Base-by-base conservation (phyloP, 164 flowering plant species). In the Kingdonia uniflora region DNA sequence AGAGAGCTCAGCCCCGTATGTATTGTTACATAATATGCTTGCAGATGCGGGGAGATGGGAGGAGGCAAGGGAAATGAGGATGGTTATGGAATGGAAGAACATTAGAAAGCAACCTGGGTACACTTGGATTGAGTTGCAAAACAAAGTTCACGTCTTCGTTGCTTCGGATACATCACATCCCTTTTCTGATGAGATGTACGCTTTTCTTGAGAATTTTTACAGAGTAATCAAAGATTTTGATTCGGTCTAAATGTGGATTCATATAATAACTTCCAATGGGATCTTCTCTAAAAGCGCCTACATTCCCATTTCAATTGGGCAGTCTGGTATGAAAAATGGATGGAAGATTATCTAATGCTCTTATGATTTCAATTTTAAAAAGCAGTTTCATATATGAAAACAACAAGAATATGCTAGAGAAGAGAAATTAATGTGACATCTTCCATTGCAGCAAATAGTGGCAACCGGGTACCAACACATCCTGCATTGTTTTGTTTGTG, bases 21-120 rank as follows among this genome's bases (percentile, higher is more conserved):
- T 56, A 26, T 20, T 46, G 51, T 24, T 56, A 21, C 38, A 20
- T 19, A 56, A 47, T 8, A 45, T 43, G 59, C 50, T 22, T 17
- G 19, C 59, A n/a, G 51, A 56, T 46, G 59, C 52, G 11, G 59
- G 59, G 43, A 46, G 52, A 46, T 56, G 59, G 59, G 59, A 56
- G 14, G 59, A 56, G 15, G 59, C 59, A 15, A 37, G n/a, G 13
- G 41, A 26, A 33, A 29, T 56, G 43, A 56, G 50, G 25, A 33
- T 23, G 25, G 17, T 46, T 42, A 56, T 56, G 59, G 52, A 37
- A 37, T 29, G n/a, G 21, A 56, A 56, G 19, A 39, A 25, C 4
- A 47, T 56, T 10, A 56, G 12, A 46, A 56, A 56, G 29, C 59
- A 56, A n/a, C 52, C 52, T 22, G 59, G 52, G 29, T 56, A 35